These are phyloP conservation scores for Taphrina pruni DNA, from an alignment of 1,139 yeast species.

Conservation along the genomic window DNA sequence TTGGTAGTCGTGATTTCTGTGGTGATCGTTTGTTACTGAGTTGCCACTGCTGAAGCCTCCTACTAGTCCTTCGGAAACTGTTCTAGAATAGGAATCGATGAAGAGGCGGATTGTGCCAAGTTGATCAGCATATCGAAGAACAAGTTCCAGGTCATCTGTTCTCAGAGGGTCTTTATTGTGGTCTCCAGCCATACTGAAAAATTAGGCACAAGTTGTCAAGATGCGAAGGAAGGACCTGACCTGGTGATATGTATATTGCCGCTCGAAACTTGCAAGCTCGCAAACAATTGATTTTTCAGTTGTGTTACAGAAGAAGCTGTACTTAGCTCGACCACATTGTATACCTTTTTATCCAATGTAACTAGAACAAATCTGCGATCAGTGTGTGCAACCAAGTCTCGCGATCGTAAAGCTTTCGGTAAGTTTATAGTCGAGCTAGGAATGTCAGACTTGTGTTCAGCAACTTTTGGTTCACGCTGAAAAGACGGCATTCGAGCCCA, in stretches of 20 bases:
- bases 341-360: background rate
- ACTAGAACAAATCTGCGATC: constrained; percentile 1
- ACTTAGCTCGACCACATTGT: constrained; percentile 4
- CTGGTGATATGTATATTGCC: constrained; percentile 8
- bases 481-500: constrained; percentile 12
- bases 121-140: background rate
- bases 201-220: background rate
- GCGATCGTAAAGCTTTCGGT: background rate
- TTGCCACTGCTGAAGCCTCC: background rate
- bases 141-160: background rate
- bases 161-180: constrained; percentile 5
- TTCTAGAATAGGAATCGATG: background rate
- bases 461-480: background rate
- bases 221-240: background rate
- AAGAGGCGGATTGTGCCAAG: background rate
- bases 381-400: background rate
- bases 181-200: background rate
- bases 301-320: background rate
- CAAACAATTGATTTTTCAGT: background rate
- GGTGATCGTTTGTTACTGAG: background rate
- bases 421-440: background rate
- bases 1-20: background rate
- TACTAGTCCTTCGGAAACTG: background rate
- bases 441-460: background rate
- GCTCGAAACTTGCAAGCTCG: background rate